Percentiles rank a stretch among this genome's conserved stretches.
Evolutionary conservation across 305 asterid genomes (phyloP).

Genomic region (Striga hermonthica): DNA sequence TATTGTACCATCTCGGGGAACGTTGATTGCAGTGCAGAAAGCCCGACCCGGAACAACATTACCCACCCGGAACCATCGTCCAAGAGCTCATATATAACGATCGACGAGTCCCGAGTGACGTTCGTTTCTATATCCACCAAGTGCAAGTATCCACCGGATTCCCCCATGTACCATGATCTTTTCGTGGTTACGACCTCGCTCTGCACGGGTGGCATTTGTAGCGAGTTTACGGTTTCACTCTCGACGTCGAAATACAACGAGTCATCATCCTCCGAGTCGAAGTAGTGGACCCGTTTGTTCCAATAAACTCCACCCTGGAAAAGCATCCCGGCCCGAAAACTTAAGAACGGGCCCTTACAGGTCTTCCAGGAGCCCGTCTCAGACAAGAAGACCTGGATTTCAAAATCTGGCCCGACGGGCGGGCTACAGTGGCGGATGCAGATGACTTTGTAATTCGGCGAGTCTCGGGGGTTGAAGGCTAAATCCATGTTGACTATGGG

Average conservation of each 20-base stretch:
- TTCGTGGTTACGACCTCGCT: conserved; percentile 3
- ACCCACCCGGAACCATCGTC: conserved; percentile 27
- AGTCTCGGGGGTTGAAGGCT: conserved; percentile 20
- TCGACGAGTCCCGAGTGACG: not conserved
- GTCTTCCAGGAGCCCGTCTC: conserved; percentile 7
- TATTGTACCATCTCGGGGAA: conserved; percentile 20
- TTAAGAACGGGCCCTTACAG: conserved; percentile 12
- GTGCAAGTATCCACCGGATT: conserved; percentile 27
- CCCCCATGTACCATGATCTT: conserved; percentile 13
- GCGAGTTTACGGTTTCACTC: conserved; percentile 9
- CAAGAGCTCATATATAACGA: conserved; percentile 18
- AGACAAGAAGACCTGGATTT: conserved; percentile 20
- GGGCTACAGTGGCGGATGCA: conserved; percentile 26
- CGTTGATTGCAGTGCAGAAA: not conserved
- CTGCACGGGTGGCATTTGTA: conserved; percentile 21
- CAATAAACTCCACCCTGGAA: conserved; percentile 24
- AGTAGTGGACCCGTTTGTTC: conserved; percentile 26
- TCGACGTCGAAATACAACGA: conserved; percentile 11
- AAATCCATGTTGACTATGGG: conserved; percentile 27
- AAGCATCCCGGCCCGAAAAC: not conserved
- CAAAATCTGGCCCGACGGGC: conserved; percentile 23
- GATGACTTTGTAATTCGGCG: conserved; percentile 15
- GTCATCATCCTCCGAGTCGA: conserved; percentile 2
- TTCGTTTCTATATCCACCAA: conserved; percentile 27
- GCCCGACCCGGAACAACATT: conserved; percentile 1